These are phyloP conservation scores for Neonectria ditissima DNA, from an alignment of 2,329 filamentous ascomycete genomes.

Conservation along the genomic window DNA sequence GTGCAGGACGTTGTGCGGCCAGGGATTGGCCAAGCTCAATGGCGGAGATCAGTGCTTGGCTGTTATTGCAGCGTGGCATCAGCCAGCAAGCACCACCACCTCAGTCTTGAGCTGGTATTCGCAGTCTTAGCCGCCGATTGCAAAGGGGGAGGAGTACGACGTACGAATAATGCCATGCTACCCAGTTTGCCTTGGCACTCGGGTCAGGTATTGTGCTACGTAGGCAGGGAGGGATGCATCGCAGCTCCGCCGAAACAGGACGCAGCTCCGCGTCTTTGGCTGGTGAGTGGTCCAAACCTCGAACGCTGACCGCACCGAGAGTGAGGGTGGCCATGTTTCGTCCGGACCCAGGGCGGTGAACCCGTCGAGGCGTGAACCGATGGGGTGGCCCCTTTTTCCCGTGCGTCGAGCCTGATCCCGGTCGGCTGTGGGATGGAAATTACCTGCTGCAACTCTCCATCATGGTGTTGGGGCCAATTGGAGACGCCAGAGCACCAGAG, in stretches of 20 bases:
- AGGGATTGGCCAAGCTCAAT: constrained; percentile 13
- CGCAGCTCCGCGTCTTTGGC: constrained; percentile 14
- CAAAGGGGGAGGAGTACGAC: not conserved
- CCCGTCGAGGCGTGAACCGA: constrained; percentile 25
- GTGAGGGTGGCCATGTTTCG: constrained; percentile 15
- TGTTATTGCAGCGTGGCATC: constrained; percentile 15
- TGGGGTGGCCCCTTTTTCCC: constrained; percentile 40
- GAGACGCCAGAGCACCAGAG: constrained; percentile 18
- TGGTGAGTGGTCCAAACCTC: constrained; percentile 1
- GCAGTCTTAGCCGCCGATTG: not conserved
- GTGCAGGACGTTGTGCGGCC: constrained; percentile 21
- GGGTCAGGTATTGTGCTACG: no score
- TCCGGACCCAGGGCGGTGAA: constrained; percentile 29
- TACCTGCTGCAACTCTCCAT: constrained; percentile 41
- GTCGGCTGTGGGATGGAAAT: constrained; percentile 41
- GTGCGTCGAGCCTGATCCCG: constrained; percentile 36
- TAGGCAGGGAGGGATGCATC: not conserved
- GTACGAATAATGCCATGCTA: not conserved
- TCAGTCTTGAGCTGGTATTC: not conserved
- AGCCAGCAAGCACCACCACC: not conserved
- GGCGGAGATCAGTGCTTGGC: constrained; percentile 6
- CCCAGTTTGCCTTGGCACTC: no score
- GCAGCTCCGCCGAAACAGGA: not conserved
- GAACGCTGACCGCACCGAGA: not conserved
- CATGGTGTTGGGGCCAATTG: constrained; percentile 35